Conservation (phyloP, 768 basidiomycete species). For the Obba rivulosa region DNA sequence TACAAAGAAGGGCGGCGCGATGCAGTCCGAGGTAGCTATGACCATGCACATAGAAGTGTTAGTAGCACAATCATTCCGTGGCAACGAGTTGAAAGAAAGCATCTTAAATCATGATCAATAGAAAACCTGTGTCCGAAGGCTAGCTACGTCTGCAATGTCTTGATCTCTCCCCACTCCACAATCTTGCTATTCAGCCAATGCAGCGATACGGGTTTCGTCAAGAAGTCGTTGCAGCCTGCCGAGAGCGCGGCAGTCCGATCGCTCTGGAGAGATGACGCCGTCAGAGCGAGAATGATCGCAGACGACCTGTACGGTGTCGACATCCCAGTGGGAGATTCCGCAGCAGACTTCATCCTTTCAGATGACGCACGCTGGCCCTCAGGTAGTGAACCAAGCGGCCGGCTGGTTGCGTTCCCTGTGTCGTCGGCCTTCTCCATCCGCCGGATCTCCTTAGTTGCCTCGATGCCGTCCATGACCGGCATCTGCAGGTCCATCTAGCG, state of each 20-base stretch:
- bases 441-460: slow-evolving; percentile 94
- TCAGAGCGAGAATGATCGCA: slow-evolving; percentile 97
- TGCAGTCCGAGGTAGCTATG: too few species aligned
- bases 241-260: slow-evolving; percentile 95
- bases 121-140: too few species aligned
- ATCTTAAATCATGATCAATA: too few species aligned
- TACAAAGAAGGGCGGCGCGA: too few species aligned
- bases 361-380: slow-evolving; percentile 53
- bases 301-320: slow-evolving; percentile 72
- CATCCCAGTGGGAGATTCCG: slow-evolving; percentile 40
- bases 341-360: slow-evolving; percentile 42
- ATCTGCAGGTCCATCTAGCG: slow-evolving; percentile 98
- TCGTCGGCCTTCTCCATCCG: slow-evolving; percentile 79
- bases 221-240: slow-evolving; percentile 97
- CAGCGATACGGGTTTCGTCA: slow-evolving; percentile 94
- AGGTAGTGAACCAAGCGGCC: slow-evolving; percentile 60
- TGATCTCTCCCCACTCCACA: slow-evolving; percentile 99
- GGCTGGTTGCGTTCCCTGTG: slow-evolving; percentile 57
- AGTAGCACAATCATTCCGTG: too few species aligned
- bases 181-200: slow-evolving; percentile 98
- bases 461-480: slow-evolving; percentile 97
- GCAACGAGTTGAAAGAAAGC: too few species aligned
- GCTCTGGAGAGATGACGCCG: slow-evolving; percentile 87
- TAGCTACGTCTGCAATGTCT: slow-evolving; percentile 84
- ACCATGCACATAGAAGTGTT: too few species aligned